These are phyloP conservation scores for Pseudotulostoma volvatum DNA, from an alignment of 495 filamentous ascomycete genomes.

Conservation along the genomic window DNA sequence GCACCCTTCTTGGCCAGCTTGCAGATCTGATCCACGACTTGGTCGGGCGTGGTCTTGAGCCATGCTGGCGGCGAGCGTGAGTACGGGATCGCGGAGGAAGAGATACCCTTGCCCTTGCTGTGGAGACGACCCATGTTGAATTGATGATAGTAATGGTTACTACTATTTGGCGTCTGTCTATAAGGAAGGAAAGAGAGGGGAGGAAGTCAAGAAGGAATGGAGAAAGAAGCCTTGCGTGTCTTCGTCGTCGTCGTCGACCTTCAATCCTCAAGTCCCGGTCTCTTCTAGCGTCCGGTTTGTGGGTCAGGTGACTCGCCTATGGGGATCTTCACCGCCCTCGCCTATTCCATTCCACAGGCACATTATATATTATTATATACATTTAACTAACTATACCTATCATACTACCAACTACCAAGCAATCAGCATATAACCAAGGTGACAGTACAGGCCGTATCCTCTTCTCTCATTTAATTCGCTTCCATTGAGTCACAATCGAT, in stretches of 20 bases:
- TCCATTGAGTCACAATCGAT: too few species aligned
- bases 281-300: slow-evolving; percentile 10
- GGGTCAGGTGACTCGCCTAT: slow-evolving; percentile 16
- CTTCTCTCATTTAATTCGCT: too few species aligned
- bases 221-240: slow-evolving; percentile 2
- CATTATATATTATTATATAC: too few species aligned
- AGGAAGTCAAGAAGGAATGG: slow-evolving; percentile 1
- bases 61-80: slow-evolving; percentile 79
- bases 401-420: too few species aligned
- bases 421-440: too few species aligned
- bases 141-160: slow-evolving; percentile 17
- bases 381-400: too few species aligned
- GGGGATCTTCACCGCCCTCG: too few species aligned
- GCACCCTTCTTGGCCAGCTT: slow-evolving; percentile 74
- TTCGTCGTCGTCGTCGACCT: slow-evolving; percentile 16
- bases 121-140: slow-evolving; percentile 94
- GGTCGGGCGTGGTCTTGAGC: slow-evolving; percentile 79
- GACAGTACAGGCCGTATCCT: too few species aligned
- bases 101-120: slow-evolving; percentile 98
- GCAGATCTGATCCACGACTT: slow-evolving; percentile 95
- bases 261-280: neutral
- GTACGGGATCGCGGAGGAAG: slow-evolving; percentile 87
- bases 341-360: too few species aligned
- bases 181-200: neutral
- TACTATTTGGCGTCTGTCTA: neutral